Evolutionary conservation across 495 filamentous ascomycete genomes (phyloP).

Genomic region (Bathelium albidoporum): DNA sequence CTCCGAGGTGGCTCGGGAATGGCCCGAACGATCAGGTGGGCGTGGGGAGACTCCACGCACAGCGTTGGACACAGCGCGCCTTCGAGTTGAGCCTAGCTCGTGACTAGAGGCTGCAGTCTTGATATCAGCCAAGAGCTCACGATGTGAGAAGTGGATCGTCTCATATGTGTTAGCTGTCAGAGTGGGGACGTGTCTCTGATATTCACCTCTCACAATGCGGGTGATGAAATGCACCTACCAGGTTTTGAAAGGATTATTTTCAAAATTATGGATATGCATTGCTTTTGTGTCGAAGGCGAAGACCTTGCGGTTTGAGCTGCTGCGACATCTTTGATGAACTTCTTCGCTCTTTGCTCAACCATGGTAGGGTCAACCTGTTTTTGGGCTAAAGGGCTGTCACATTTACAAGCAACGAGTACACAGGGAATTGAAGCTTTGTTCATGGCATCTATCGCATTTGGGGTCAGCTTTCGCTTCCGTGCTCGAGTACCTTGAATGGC

Average conservation of each 20-base stretch:
- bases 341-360: constrained; percentile 47
- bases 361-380: constrained; percentile 44
- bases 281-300: constrained; percentile 61
- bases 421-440: constrained; percentile 15
- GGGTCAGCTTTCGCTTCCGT: background rate
- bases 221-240: background rate
- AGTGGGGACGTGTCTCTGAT: background rate
- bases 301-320: constrained; percentile 62
- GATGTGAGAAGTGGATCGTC: background rate
- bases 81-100: constrained; percentile 11
- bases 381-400: constrained; percentile 11
- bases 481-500: background rate
- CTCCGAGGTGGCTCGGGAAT: constrained; percentile 32
- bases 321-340: constrained; percentile 49
- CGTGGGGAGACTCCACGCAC: constrained; percentile 24
- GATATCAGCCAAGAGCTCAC: background rate
- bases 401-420: constrained; percentile 19
- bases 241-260: constrained; percentile 50
- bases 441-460: constrained; percentile 16
- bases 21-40: constrained; percentile 19
- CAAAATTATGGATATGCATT: constrained; percentile 68
- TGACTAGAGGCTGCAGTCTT: constrained; percentile 16
- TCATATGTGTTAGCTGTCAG: background rate
- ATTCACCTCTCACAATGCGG: background rate
- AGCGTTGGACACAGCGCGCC: constrained; percentile 30